Evolutionary conservation across 768 basidiomycete genomes (phyloP).

Genomic region (Strobilomyces dryophilus): DNA sequence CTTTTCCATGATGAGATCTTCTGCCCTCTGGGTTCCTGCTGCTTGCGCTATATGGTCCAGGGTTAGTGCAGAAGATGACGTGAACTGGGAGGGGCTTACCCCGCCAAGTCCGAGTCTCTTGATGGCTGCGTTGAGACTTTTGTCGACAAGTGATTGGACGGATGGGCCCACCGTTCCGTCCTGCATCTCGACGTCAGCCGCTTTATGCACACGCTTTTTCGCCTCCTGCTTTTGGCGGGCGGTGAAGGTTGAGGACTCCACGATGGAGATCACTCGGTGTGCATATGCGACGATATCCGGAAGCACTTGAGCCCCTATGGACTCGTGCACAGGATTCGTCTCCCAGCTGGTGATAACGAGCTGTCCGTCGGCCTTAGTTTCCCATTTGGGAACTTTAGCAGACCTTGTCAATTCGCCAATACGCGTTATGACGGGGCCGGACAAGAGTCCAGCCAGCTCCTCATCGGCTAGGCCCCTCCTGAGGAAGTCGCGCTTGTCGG

Average conservation of each 20-base stretch:
- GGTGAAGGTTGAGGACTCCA: neutral
- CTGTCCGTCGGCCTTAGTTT: neutral
- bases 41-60: no score
- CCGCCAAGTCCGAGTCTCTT: neutral
- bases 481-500: neutral
- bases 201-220: neutral
- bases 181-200: constrained; percentile 2
- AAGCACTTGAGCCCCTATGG: neutral
- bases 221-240: neutral
- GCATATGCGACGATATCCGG: neutral
- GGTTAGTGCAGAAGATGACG: neutral
- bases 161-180: neutral
- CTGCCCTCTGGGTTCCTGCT: no score
- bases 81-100: neutral
- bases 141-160: neutral
- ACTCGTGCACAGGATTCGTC: neutral
- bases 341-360: neutral
- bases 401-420: neutral
- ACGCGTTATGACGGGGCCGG: neutral
- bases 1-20: no score
- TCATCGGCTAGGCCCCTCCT: neutral
- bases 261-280: neutral
- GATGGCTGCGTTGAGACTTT: neutral
- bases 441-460: neutral
- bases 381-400: neutral